A percentile compares a stretch with the other conserved stretches of the same genome.
Evolutionary conservation across 1,284 basidiomycete species (phyloP).

Genomic region (Puccinia polysora): DNA sequence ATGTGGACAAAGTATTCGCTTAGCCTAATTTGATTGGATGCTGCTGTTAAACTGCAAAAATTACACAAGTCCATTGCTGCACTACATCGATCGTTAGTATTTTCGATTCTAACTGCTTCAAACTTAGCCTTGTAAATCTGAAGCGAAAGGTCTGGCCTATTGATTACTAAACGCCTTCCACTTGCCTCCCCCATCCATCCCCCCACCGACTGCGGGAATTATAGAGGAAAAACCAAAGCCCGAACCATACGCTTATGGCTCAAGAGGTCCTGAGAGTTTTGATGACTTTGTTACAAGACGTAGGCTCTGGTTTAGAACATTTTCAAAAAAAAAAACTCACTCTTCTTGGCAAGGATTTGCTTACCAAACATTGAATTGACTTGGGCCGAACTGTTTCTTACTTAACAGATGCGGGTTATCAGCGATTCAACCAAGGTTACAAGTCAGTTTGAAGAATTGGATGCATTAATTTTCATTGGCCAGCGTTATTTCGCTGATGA

Average conservation of each 20-base stretch:
- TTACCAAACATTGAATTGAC: not conserved
- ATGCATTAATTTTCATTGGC: constrained; percentile 8
- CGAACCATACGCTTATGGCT: constrained; percentile 78
- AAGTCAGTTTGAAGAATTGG: constrained; percentile 35
- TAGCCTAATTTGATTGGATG: too few species aligned
- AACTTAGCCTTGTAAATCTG: too few species aligned
- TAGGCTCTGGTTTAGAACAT: not conserved
- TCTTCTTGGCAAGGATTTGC: not conserved
- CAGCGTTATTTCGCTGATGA: too few species aligned
- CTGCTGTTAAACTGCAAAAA: too few species aligned
- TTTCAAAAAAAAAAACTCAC: not conserved
- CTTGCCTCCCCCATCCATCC: not conserved
- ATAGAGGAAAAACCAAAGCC: constrained; percentile 56
- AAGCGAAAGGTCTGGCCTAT: not conserved
- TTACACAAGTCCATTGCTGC: constrained; percentile 40
- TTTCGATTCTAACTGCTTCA: not conserved
- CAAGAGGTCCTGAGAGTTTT: constrained; percentile 80
- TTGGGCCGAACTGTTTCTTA: not conserved
- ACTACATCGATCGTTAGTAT: constrained; percentile 39
- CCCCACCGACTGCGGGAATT: not conserved
- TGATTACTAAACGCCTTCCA: too few species aligned
- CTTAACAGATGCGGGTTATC: constrained; percentile 28
- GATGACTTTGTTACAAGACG: constrained; percentile 63
- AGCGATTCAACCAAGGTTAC: constrained; percentile 35
- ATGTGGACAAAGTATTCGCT: too few species aligned